Evolutionary conservation across 1,139 yeast species (phyloP).

Genomic region (Yamadazyma membranifaciens): DNA sequence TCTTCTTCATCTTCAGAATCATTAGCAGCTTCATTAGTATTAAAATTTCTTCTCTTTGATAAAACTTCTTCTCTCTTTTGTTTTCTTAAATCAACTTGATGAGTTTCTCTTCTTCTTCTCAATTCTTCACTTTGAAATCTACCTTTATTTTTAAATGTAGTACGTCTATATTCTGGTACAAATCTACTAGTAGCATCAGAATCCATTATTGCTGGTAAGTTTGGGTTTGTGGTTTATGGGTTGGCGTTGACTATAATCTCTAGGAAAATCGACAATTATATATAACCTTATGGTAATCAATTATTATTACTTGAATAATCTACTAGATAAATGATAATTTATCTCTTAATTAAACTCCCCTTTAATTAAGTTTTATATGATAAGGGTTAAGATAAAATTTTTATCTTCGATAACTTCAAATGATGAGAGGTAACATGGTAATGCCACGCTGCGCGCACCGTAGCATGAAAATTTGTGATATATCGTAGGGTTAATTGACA

Average conservation of each 20-base stretch:
- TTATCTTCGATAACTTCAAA: not conserved
- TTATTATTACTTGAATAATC: too few relatives aligned
- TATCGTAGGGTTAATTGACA: too few relatives aligned
- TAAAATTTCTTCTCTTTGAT: constrained; percentile 73
- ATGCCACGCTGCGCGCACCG: not conserved
- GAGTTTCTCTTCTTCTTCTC: constrained; percentile 96
- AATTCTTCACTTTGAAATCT: constrained; percentile 94
- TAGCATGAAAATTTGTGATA: not conserved
- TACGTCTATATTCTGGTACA: constrained; percentile 96
- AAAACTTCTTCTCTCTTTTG: constrained; percentile 94
- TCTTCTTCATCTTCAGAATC: constrained; percentile 48
- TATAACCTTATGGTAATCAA: too few relatives aligned
- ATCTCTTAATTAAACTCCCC: too few relatives aligned
- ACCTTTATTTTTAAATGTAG: constrained; percentile 92
- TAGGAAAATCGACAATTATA: too few relatives aligned
- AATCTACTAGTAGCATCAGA: constrained; percentile 80
- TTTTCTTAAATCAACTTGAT: constrained; percentile 94
- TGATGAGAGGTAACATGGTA: not conserved
- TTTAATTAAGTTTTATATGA: too few relatives aligned
- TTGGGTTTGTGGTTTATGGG: not conserved
- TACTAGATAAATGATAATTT: too few relatives aligned
- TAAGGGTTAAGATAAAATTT: not conserved
- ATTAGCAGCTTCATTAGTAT: constrained; percentile 36
- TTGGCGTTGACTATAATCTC: too few relatives aligned
- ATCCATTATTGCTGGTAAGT: constrained; percentile 47